Conservation (phyloP, 177 flowering plant species). For the Vitis hybrid region DNA sequence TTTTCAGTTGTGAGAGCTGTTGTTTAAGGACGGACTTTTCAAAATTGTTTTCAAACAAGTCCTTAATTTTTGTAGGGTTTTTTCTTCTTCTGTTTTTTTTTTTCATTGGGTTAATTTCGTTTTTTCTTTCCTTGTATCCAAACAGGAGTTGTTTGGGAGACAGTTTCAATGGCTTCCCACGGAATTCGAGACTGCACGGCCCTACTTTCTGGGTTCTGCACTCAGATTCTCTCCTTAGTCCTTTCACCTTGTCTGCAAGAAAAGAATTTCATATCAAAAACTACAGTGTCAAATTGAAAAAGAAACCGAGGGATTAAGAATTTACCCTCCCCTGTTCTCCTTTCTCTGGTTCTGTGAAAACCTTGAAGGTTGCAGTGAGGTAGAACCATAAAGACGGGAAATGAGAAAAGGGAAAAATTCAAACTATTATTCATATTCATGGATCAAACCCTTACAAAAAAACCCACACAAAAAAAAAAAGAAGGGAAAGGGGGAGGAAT, state of each 20-base stretch:
- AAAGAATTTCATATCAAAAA: too few relatives aligned
- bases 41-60: too few relatives aligned
- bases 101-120: too few relatives aligned
- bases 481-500: conserved; percentile 23
- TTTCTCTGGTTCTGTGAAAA: background rate
- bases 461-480: too few relatives aligned
- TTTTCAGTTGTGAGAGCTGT: too few relatives aligned
- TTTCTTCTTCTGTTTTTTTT: too few relatives aligned
- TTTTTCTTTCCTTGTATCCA: background rate
- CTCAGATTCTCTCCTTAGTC: conserved; percentile 3
- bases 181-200: conserved; percentile 18
- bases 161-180: background rate
- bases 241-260: background rate
- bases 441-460: background rate
- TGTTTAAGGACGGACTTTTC: too few relatives aligned
- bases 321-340: too few relatives aligned
- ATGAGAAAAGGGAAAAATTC: too few relatives aligned
- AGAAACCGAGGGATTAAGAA: too few relatives aligned
- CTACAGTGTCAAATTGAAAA: too few relatives aligned
- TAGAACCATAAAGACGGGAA: background rate
- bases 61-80: too few relatives aligned
- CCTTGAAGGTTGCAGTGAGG: background rate
- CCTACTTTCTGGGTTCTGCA: conserved; percentile 3
- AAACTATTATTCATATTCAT: conserved; percentile 12
- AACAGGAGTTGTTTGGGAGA: background rate